Base-by-base conservation (phyloP, 192 early-diverging fungal species). In the Coemansia sp. region DNA sequence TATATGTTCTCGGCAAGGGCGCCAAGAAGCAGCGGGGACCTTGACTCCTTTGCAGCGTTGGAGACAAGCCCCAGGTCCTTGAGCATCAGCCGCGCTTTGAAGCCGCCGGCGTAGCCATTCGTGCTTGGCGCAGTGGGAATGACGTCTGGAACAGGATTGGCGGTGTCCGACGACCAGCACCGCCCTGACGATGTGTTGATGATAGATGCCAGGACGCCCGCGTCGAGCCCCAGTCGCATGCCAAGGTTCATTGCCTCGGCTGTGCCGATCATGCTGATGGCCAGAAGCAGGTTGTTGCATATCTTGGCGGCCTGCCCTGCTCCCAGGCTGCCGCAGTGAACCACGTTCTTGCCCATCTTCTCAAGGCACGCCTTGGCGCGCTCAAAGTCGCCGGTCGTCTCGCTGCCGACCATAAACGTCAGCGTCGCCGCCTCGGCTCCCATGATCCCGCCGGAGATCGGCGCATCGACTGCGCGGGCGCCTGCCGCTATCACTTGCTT, bases 211-310 rank as follows among this genome's bases (percentile, higher is more conserved):
- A 99, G 81, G 8, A 96, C 83, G 15, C 86, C 85, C 9, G 97
- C 89, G 67, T 96, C 93, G 80, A 99, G 91, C 24, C 95, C 95
- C 58, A 95, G 83, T 48, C 88, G 78, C 20, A 90, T 81, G 21
- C 97, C 97, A 11, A 99, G 87, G 69, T 93, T 92, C 90, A 99
- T 92, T 9, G 97, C 88, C 84, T 99, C 97, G 1, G 92, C 85
- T 0, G 91, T 90, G 21, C 91, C 97, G 38, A 97, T 86, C 97
- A 99, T 99, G 21, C 90, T 89, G 67, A 95, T 93, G 11, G 93
- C 97, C 26, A 98, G 84, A 35, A 99, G 73, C 90, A 97, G 93
- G 75, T 99, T 99, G 85, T 99, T 99, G 85, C 93, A 94, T 53
- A 99, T 95, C 76, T 99, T 99, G 58, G 94, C 95, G 0, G 92